These are phyloP conservation scores for Ophiostoma fasciatum DNA, from an alignment of 2,329 filamentous ascomycete species.

Conservation along the genomic window DNA sequence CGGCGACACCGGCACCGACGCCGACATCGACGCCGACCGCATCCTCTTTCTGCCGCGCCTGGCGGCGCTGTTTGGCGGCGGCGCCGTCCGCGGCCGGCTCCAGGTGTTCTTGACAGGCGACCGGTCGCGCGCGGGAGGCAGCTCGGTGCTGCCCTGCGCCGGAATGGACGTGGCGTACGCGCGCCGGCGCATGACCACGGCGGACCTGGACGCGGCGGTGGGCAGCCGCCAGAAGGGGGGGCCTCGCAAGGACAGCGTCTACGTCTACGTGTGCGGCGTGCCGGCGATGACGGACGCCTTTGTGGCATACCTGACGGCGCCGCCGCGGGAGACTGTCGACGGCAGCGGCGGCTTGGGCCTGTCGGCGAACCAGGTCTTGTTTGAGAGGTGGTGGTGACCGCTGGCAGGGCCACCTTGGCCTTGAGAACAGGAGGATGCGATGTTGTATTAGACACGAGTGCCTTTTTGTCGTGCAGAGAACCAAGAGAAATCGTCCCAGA, in stretches of 20 bases:
- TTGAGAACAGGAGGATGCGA: too few relatives aligned
- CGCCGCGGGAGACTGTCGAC: not conserved
- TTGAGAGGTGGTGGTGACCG: slow-evolving; percentile 27
- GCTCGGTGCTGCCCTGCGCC: slow-evolving; percentile 10
- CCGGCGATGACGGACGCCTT: slow-evolving; percentile 55
- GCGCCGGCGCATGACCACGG: slow-evolving; percentile 25
- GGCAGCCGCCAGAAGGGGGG: slow-evolving; percentile 4
- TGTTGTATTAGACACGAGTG: too few relatives aligned
- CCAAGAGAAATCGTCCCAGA: too few relatives aligned
- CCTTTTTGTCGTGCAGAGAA: too few relatives aligned
- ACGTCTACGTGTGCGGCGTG: slow-evolving; percentile 53
- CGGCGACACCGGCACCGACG: not conserved
- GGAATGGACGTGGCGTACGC: slow-evolving; percentile 17
- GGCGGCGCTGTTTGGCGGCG: slow-evolving; percentile 22
- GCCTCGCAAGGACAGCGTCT: not conserved
- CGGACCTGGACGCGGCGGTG: slow-evolving; percentile 28
- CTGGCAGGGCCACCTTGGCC: too few relatives aligned
- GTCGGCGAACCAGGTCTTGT: slow-evolving; percentile 17
- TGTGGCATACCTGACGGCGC: slow-evolving; percentile 29
- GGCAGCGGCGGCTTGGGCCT: slow-evolving; percentile 13
- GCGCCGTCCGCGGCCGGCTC: slow-evolving; percentile 25
- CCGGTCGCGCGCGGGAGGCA: not conserved
- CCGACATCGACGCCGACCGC: not conserved
- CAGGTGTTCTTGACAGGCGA: slow-evolving; percentile 29
- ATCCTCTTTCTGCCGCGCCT: slow-evolving; percentile 40